Percentiles rank a stretch among this genome's conserved stretches.
Conservation (phyloP, 2,329 filamentous ascomycete genomes). For the Penicillium sp. region DNA sequence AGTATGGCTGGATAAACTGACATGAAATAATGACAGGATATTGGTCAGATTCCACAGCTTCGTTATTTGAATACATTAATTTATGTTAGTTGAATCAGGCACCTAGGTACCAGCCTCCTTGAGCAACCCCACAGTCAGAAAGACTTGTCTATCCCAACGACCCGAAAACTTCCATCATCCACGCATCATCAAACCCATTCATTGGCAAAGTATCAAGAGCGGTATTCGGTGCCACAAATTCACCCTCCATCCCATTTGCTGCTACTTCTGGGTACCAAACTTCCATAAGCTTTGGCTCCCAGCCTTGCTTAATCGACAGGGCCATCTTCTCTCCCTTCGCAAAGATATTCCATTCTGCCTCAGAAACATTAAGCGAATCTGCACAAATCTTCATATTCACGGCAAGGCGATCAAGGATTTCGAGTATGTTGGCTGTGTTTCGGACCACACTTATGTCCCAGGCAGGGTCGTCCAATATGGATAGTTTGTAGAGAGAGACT, state of each 20-base stretch:
- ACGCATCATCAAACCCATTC: slow-evolving; percentile 24
- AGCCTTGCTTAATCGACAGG: slow-evolving; percentile 20
- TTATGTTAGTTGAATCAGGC: not conserved
- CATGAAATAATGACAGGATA: too few species aligned
- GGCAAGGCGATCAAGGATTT: slow-evolving; percentile 24
- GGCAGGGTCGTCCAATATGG: slow-evolving; percentile 29
- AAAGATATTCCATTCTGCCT: slow-evolving; percentile 18
- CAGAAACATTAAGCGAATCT: not conserved
- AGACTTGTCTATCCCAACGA: slow-evolving; percentile 10
- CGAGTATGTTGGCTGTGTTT: slow-evolving; percentile 30
- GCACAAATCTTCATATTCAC: slow-evolving; percentile 17
- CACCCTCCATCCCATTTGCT: slow-evolving; percentile 1
- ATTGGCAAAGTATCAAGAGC: slow-evolving; percentile 15
- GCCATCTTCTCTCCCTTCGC: slow-evolving; percentile 25
- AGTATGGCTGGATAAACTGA: too few species aligned
- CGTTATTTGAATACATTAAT: not conserved
- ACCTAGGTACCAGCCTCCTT: not conserved
- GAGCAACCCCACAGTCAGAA: not conserved
- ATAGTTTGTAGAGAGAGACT: slow-evolving; percentile 28
- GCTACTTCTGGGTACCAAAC: slow-evolving; percentile 20
- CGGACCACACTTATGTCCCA: slow-evolving; percentile 32
- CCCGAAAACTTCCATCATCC: slow-evolving; percentile 30
- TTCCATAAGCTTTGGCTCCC: slow-evolving; percentile 28
- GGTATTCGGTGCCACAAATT: slow-evolving; percentile 11
- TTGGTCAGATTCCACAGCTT: too few species aligned